Evolutionary conservation across 495 filamentous ascomycete species (phyloP).

Genomic region (Penicillium goetzii): DNA sequence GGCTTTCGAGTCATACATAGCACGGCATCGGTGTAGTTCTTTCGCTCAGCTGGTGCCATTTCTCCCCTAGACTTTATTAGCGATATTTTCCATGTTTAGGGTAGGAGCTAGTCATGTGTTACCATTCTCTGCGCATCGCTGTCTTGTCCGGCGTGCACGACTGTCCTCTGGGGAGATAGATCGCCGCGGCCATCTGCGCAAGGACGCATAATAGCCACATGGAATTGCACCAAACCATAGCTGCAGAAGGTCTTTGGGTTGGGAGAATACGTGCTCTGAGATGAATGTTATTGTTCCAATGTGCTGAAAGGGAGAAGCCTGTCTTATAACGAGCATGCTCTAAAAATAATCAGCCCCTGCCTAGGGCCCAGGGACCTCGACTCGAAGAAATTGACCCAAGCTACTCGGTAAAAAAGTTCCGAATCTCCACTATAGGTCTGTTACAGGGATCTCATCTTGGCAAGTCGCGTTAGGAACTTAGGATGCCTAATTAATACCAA

Average conservation of each 20-base stretch:
- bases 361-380: not conserved
- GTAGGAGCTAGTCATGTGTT: not conserved
- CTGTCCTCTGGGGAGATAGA: not conserved
- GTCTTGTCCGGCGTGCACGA: not conserved
- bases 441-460: not conserved
- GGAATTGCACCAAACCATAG: not conserved
- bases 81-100: not conserved
- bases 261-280: not conserved
- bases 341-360: not conserved
- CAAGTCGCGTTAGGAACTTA: not conserved
- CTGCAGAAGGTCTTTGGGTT: not conserved
- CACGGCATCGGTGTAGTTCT: slow-evolving; percentile 53
- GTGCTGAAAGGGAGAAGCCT: not conserved
- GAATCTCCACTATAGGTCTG: not conserved
- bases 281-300: not conserved
- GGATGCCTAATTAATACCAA: not conserved
- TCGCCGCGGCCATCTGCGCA: not conserved
- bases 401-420: not conserved
- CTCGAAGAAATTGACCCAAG: not conserved
- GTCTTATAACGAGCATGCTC: not conserved
- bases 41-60: slow-evolving; percentile 36
- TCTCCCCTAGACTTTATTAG: slow-evolving; percentile 40
- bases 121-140: slow-evolving; percentile 12
- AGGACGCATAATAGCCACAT: not conserved
- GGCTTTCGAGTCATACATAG: slow-evolving; percentile 52